Conservation (phyloP, 192 early-diverging fungal genomes). For the Coemansia sp. region DNA sequence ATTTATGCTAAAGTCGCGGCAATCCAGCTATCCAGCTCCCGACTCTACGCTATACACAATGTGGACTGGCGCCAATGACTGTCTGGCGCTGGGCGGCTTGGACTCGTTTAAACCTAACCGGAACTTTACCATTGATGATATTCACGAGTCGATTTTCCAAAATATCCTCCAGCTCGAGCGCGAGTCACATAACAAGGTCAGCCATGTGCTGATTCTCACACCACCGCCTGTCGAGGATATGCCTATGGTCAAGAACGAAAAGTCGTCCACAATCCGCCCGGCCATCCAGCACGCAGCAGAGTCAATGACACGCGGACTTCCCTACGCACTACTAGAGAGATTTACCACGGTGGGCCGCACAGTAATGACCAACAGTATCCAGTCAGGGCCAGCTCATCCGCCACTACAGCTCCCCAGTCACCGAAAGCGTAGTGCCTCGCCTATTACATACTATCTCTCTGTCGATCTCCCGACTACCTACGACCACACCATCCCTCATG, state of each 20-base stretch:
- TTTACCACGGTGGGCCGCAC: constrained; percentile 29
- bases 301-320: constrained; percentile 25
- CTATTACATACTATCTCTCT: constrained; percentile 44
- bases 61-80: constrained; percentile 54
- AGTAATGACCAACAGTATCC: constrained; percentile 27
- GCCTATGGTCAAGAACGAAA: constrained; percentile 46
- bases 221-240: constrained; percentile 53
- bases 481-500: constrained; percentile 38
- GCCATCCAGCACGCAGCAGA: constrained; percentile 24
- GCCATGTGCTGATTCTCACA: constrained; percentile 37
- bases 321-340: constrained; percentile 27
- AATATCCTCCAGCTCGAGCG: constrained; percentile 52
- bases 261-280: constrained; percentile 1
- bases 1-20: constrained; percentile 51
- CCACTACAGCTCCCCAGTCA: constrained; percentile 36
- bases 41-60: constrained; percentile 51
- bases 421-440: constrained; percentile 22
- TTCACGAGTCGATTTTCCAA: constrained; percentile 46
- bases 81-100: constrained; percentile 26
- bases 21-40: constrained; percentile 27
- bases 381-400: constrained; percentile 14
- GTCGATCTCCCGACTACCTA: constrained; percentile 44
- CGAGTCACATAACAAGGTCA: constrained; percentile 52
- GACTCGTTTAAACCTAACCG: constrained; percentile 20
- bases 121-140: constrained; percentile 16